Evolutionary conservation across 495 filamentous ascomycete genomes (phyloP), one percentile per base, ranked within the genome.

Genomic region (Hypoxylon fragiforme): DNA sequence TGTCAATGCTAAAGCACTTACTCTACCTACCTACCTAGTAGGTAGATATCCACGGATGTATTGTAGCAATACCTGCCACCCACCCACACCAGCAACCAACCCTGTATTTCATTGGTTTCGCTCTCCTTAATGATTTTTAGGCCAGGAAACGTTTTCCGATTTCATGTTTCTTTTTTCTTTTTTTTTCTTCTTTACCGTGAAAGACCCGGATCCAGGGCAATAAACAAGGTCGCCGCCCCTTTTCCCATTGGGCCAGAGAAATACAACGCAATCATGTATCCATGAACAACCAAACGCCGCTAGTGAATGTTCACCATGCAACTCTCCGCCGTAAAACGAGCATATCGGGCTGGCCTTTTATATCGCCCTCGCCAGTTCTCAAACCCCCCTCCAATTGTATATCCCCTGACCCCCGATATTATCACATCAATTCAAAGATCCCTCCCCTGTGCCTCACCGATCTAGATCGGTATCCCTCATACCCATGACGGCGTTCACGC

Each of bases 241-340:
- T 30, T 42, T 61, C 50, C 50, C 47, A 39, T 18, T 38, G 37
- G 47, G 41, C 50, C 56, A 15, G 38, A 40, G 9, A 4, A 37
- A 3, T 2, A 37, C 52, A 55, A 61, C 51, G 57, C 44, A 40
- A 21, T 3, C 18, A 12, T 28, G 34, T 12, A 19, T 30, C 32
- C 22, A 36, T 39, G 34, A 39, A 8, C 30, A 28, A 7, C 31
- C 28, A 36, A 56, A 62, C 58, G 53, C 52, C 52, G 35, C 37
- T 26, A 22, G 13, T 44, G 39, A 50, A 18, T 51, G 32, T 18
- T 37, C 20, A 44, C 34, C 7, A 53, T 57, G 52, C 43, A 44
- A 20, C 37, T 50, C 15, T 12, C 14, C 19, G 20, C 2, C 14
- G 3, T 7, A 15, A 19, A 22, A 48, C 37, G 4, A n/a, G 6